These are phyloP conservation scores for Solanum lignicaule DNA, from an alignment of 257 asterid species.

Conservation along the genomic window DNA sequence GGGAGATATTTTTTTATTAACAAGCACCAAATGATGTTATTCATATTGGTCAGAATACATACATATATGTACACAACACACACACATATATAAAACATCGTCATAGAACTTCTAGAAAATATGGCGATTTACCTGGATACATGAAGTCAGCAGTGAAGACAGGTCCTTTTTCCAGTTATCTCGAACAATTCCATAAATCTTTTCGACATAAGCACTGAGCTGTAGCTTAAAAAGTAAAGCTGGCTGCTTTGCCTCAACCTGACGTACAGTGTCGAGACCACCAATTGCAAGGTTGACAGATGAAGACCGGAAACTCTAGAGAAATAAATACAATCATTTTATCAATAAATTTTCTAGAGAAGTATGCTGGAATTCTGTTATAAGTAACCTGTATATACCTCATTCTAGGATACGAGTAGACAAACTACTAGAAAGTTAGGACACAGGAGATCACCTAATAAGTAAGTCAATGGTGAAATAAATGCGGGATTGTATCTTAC, in stretches of 20 bases:
- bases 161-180: conserved; percentile 67
- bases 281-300: conserved; percentile 44
- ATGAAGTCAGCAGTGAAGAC: conserved; percentile 39
- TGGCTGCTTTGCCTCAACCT: conserved; percentile 77
- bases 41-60: background rate
- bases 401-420: background rate
- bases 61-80: background rate
- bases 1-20: background rate
- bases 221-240: conserved; percentile 87
- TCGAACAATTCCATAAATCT: conserved; percentile 74
- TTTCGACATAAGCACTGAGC: conserved; percentile 79
- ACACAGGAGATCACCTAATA: background rate
- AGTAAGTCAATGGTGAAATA: background rate
- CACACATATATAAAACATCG: background rate
- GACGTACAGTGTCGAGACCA: conserved; percentile 63
- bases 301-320: conserved; percentile 69
- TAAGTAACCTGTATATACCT: background rate
- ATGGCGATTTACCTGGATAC: conserved; percentile 40
- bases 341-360: background rate
- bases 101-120: background rate
- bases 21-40: background rate
- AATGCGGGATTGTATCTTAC: background rate
- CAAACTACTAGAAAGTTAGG: background rate
- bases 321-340: background rate
- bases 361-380: background rate